Evolutionary conservation across 257 asterid species (phyloP).

Genomic region (Solanum paucissectum): DNA sequence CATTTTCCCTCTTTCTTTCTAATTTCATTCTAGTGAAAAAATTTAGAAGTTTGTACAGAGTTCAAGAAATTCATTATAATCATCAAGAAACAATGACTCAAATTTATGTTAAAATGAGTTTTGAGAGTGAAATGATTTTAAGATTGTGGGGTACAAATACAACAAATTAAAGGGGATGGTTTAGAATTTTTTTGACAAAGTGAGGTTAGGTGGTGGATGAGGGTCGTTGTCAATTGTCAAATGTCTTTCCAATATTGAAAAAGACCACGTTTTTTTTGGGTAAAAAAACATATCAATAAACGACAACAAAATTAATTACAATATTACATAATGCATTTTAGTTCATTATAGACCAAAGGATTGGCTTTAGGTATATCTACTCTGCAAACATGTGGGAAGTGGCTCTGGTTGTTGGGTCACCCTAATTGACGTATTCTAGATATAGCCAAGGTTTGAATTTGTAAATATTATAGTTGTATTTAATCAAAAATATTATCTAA

Average conservation of each 20-base stretch:
- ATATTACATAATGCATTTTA: not conserved
- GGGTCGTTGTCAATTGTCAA: not conserved
- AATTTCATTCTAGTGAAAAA: too few species aligned
- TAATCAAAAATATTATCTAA: too few species aligned
- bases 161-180: not conserved
- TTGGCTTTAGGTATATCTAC: not conserved
- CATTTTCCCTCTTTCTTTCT: too few species aligned
- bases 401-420: not conserved
- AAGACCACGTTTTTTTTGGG: not conserved
- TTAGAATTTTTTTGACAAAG: not conserved
- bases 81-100: too few species aligned
- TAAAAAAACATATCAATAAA: not conserved
- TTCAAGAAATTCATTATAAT: too few species aligned
- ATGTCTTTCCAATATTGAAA: not conserved
- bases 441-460: too few species aligned
- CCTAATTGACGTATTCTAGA: too few species aligned
- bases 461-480: too few species aligned
- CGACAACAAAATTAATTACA: not conserved
- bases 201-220: not conserved
- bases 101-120: too few species aligned
- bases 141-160: not conserved
- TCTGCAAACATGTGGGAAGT: not conserved
- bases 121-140: too few species aligned
- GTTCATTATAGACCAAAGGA: not conserved
- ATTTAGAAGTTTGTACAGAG: too few species aligned